Base-by-base conservation (phyloP, 2,329 filamentous ascomycete genomes). In the Biscogniauxia sp. region DNA sequence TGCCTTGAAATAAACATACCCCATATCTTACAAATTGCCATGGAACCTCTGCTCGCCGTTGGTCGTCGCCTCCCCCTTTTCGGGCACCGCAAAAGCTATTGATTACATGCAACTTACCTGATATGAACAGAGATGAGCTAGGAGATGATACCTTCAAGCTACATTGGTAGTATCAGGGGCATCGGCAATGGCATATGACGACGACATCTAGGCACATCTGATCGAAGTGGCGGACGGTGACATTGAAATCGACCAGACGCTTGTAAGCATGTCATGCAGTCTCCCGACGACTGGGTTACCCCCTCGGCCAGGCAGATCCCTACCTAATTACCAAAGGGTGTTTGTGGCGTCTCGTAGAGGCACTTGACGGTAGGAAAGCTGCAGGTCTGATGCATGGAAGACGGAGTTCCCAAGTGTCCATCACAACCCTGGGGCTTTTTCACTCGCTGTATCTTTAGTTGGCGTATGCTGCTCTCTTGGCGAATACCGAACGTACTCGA, bases 341-440 rank as follows among this genome's bases (percentile, higher is more conserved):
- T 77, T 77, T 79, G 78, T 79, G 78, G 78, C 77, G 75, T 77
- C 75, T 80, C 73, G 72, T 77, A 77, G 75, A 76, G 73, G 70
- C 68, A 76, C 75, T 45, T 77, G 73, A 75, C 72, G 73, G 74
- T 71, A 80, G 80, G 80, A 71, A 81, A 74, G 72, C 70, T 81
- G 80, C 80, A 82, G 78, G 69, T 69, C 68, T 75, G 70, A 75
- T 77, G 77, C 78, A 77, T 77, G 72, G 73, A 73, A 74, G 72
- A 73, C 71, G 71, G 72, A 69, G 66, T 69, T 70, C 68, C 69
- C 68, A 68, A 58, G 37, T 17, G 37, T 45, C 20, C n/a, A 54
- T 25, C 26, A 54, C 26, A 54, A 52, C 51, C 51, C 20, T 52
- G 23, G 20, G 19, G 51, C n/a, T 52, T 23, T 26, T 15, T 26